Base-by-base conservation (phyloP, 2,329 filamentous ascomycete genomes). In the Ilyonectria robusta region DNA sequence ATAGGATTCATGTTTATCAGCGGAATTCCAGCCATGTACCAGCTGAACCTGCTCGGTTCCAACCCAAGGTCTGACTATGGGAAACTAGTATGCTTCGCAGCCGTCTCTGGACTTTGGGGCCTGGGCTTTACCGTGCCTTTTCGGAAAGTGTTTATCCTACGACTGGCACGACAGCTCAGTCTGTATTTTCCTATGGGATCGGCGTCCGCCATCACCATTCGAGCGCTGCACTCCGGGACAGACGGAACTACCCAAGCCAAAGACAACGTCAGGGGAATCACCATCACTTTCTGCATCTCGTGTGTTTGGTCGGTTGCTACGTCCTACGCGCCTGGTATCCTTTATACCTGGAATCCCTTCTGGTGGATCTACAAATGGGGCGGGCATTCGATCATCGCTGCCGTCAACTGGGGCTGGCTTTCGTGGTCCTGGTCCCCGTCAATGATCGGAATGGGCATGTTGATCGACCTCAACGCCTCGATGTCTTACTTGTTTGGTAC, bases 361-460 rank as follows among this genome's bases (percentile, higher is more conserved):
- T 48, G 46, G 46, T 48, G 46, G 46, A 26, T 48, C 19, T 48
- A 48, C 46, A 29, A 10, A 48, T 48, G 46, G 46, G 46, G 19
- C 11, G 46, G 46, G 9, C 46, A 29, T 23, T 40, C 37, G 11
- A 15, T 40, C 35, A 31, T 42, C 9, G 29, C 19, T n/a, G 53
- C 11, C 53, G 17, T 23, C 17, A 31, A 56, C 53, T 56, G 33
- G 53, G 53, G 33, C 2, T 56, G 53, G 53, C 9, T 56, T 6
- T 37, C 53, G 6, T 56, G 53, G 53, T 26, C 8, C 9, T 56
- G 53, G 53, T 23, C 53, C 21, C 53, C 53, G 6, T 56, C 53
- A 3, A 10, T 56, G 11, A 56, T 56, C 31, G 33, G 53, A 9
- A 40, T 56, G 7, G 53, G 31, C n/a, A 56, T 56, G 53, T 5